Evolutionary conservation across 306 rosid genomes (phyloP).

Genomic region (Arachis hypogaea): DNA sequence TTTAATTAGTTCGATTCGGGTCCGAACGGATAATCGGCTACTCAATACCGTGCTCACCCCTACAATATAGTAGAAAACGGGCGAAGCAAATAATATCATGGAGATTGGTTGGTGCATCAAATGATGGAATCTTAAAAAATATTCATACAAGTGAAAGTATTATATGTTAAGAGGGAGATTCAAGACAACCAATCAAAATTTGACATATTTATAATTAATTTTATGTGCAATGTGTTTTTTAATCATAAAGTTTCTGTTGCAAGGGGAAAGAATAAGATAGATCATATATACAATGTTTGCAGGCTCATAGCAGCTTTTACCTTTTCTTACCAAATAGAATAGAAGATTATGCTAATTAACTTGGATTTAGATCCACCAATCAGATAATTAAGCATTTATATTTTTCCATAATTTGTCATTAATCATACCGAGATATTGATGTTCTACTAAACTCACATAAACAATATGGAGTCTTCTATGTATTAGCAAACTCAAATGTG

Average conservation of each 20-base stretch:
- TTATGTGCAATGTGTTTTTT: constrained; percentile 8
- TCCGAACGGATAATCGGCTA: no score
- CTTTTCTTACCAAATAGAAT: constrained; percentile 38
- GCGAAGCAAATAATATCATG: neutral
- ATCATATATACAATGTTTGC: neutral
- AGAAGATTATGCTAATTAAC: neutral
- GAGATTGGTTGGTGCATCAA: constrained; percentile 32
- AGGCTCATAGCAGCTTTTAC: constrained; percentile 16
- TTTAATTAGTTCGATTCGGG: no score
- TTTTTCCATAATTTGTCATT: constrained; percentile 32
- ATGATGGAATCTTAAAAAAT: constrained; percentile 3
- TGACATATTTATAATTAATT: neutral
- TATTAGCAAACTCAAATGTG: neutral
- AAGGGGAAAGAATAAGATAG: neutral
- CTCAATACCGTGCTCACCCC: no score
- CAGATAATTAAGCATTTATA: constrained; percentile 3
- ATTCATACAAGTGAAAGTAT: neutral
- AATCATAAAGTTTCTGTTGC: constrained; percentile 28
- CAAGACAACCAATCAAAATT: neutral
- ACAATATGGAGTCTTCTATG: neutral
- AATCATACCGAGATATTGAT: constrained; percentile 32
- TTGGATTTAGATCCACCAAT: constrained; percentile 80
- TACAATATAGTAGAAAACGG: neutral
- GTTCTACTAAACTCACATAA: constrained; percentile 11
- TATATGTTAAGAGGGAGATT: neutral